phyloP scores from a whole-genome alignment of 169 alveolate species.

The Plasmodium cynomolgi region DNA sequence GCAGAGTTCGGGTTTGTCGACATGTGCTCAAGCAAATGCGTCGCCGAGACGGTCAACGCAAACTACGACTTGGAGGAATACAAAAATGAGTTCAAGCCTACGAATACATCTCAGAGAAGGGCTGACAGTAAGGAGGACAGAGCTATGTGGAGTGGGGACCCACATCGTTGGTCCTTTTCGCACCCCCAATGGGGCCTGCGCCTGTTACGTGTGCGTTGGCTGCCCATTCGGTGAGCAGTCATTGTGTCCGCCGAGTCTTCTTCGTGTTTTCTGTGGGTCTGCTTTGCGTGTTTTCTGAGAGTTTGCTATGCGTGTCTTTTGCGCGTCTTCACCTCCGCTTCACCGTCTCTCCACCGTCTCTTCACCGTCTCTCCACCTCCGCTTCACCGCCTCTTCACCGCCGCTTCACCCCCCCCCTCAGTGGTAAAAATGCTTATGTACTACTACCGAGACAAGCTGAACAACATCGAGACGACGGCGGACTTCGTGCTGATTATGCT shows the following conservation, averaged over 20 bases:
- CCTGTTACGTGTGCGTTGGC: not conserved
- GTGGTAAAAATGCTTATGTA: constrained; percentile 21
- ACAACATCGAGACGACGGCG: constrained; percentile 34
- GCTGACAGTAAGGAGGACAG: constrained; percentile 22
- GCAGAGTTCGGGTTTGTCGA: constrained; percentile 53
- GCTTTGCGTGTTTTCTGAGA: no score
- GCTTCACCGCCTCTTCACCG: not conserved
- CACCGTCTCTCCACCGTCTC: not conserved
- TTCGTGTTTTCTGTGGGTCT: not conserved
- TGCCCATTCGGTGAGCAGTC: not conserved
- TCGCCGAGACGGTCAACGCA: constrained; percentile 20
- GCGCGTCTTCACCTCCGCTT: not conserved
- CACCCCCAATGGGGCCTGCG: not conserved
- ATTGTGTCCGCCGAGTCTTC: no score
- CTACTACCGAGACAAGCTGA: constrained; percentile 26
- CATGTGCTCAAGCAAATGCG: constrained; percentile 43
- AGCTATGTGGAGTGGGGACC: not conserved
- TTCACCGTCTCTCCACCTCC: not conserved
- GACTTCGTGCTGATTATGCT: constrained; percentile 42
- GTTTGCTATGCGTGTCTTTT: not conserved
- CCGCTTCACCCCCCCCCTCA: not conserved
- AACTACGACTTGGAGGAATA: constrained; percentile 13
- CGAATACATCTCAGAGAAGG: constrained; percentile 23
- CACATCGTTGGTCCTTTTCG: not conserved
- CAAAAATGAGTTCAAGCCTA: not conserved